A percentile compares a stretch with the other conserved stretches of the same genome.
Evolutionary conservation across 2,329 filamentous ascomycete genomes (phyloP).

Genomic region (Microcyclospora tardicrescens): DNA sequence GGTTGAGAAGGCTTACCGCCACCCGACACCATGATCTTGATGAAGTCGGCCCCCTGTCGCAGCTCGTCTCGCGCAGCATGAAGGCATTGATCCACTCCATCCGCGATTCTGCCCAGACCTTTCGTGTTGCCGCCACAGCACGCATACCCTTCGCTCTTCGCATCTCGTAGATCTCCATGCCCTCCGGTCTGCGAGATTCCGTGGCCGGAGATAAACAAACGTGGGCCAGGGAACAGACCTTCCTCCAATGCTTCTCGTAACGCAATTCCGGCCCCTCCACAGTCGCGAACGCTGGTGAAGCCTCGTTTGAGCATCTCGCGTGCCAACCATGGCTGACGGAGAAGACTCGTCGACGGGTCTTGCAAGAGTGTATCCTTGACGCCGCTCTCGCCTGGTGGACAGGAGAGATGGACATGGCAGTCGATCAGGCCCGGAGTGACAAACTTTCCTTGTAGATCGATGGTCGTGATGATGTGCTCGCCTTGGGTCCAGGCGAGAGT

Average conservation of each 20-base stretch:
- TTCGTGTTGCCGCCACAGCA: constrained; percentile 37
- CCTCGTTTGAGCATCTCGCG: constrained; percentile 42
- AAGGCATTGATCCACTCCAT: constrained; percentile 44
- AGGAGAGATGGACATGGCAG: constrained; percentile 37
- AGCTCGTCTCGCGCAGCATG: constrained; percentile 42
- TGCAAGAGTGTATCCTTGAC: constrained; percentile 25
- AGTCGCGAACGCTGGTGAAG: constrained; percentile 47
- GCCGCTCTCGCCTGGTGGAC: constrained; percentile 30
- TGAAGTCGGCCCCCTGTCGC: constrained; percentile 44
- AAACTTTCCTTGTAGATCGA: constrained; percentile 34
- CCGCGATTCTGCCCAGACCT: constrained; percentile 34
- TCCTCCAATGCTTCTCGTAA: constrained; percentile 45
- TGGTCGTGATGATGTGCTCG: constrained; percentile 11
- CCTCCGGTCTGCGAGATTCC: constrained; percentile 47
- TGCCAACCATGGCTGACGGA: constrained; percentile 37
- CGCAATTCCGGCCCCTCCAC: constrained; percentile 42
- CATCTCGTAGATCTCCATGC: constrained; percentile 41
- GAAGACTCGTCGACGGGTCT: constrained; percentile 26
- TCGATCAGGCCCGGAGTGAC: constrained; percentile 41
- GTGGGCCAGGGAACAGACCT: constrained; percentile 42
- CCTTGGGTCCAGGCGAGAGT: constrained; percentile 16
- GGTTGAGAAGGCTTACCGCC: constrained; percentile 20
- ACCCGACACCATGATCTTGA: constrained; percentile 49
- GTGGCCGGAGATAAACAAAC: constrained; percentile 42
- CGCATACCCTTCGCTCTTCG: constrained; percentile 29